Conservation (phyloP, 2,329 filamentous ascomycete species). For the Ceratocystis colombiana region DNA sequence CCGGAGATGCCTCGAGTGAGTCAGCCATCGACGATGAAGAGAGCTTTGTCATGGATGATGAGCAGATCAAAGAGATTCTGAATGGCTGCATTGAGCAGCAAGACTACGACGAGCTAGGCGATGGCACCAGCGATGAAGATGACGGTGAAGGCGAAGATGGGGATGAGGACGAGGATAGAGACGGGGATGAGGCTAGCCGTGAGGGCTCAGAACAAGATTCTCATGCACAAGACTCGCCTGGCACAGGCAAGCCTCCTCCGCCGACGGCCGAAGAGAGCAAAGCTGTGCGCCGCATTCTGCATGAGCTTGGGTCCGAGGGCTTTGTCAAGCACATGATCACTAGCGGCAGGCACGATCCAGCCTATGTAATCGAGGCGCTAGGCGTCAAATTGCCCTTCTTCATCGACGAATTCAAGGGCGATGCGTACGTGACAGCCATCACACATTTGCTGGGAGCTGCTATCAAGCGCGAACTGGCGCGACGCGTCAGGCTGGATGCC, state of each 20-base stretch:
- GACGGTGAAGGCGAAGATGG: neutral
- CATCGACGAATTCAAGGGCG: conserved; percentile 15
- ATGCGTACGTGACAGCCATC: conserved; percentile 14
- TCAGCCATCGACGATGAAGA: conserved; percentile 12
- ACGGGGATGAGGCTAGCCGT: neutral
- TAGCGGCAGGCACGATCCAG: conserved; percentile 8
- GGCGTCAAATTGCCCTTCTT: conserved; percentile 20
- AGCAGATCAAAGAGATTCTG: conserved; percentile 25
- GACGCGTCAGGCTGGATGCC: conserved; percentile 64
- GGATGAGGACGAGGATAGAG: neutral
- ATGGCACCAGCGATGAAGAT: neutral
- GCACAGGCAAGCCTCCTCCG: neutral
- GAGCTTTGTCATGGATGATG: conserved; percentile 15
- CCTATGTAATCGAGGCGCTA: conserved; percentile 18
- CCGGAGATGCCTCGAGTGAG: neutral
- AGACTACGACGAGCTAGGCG: neutral
- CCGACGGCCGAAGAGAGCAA: neutral
- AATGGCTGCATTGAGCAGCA: conserved; percentile 22
- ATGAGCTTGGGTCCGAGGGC: conserved; percentile 18
- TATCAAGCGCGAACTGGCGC: conserved; percentile 69
- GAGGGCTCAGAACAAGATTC: no score
- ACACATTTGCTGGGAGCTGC: conserved; percentile 56
- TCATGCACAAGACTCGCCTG: neutral
- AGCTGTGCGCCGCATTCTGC: conserved; percentile 19
- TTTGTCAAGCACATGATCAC: conserved; percentile 17